These are phyloP conservation scores for Hymenoscyphus repandus DNA, from an alignment of 2,329 filamentous ascomycete genomes.

Conservation along the genomic window DNA sequence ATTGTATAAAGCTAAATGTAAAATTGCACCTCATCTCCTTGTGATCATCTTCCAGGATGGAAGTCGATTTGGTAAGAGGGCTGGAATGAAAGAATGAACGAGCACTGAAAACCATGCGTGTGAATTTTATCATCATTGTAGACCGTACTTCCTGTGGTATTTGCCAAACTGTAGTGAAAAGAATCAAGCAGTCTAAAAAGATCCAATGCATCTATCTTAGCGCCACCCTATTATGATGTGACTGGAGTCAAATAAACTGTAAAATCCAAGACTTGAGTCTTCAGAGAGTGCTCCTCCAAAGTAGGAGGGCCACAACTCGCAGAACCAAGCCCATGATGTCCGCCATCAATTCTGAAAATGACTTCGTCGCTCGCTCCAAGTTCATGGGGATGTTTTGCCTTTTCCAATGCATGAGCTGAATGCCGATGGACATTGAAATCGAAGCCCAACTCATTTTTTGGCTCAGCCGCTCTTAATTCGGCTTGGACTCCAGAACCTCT, in stretches of 20 bases:
- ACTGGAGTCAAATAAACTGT: constrained; percentile 3
- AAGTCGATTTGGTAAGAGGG: too few relatives aligned
- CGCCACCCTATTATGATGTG: background rate
- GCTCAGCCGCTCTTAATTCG: background rate
- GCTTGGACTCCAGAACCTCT: constrained; percentile 22
- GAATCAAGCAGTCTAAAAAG: too few relatives aligned
- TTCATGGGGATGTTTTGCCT: constrained; percentile 59
- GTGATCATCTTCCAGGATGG: too few relatives aligned
- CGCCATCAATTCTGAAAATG: constrained; percentile 37
- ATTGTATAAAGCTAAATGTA: too few relatives aligned
- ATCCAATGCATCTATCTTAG: too few relatives aligned
- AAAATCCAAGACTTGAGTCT: constrained; percentile 3
- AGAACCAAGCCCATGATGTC: constrained; percentile 44
- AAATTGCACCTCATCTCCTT: too few relatives aligned
- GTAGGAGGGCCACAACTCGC: constrained; percentile 39
- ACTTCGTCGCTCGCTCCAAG: constrained; percentile 44
- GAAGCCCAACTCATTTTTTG: constrained; percentile 24
- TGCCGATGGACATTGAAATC: constrained; percentile 50
- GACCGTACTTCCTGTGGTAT: too few relatives aligned
- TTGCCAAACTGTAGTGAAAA: too few relatives aligned
- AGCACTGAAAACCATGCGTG: too few relatives aligned
- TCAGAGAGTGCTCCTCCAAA: constrained; percentile 8
- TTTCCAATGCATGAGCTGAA: constrained; percentile 41
- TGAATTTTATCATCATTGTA: too few relatives aligned
- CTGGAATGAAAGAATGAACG: too few relatives aligned